Conservation (phyloP, 2,329 filamentous ascomycete species). For the Thelonectria discophora region DNA sequence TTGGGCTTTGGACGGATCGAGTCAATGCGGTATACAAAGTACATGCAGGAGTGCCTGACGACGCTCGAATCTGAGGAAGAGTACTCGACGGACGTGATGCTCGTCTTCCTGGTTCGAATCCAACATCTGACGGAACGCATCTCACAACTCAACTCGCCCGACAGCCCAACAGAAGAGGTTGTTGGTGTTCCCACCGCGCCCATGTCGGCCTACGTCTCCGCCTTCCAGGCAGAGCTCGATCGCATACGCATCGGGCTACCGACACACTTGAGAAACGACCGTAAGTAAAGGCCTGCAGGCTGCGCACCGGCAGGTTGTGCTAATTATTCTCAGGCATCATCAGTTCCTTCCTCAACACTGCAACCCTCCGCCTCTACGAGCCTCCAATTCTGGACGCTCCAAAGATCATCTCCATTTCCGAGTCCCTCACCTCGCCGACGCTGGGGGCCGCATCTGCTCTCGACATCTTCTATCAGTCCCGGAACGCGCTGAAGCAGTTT, state of each 20-base stretch:
- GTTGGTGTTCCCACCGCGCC: slow-evolving; percentile 52
- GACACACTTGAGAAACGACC: slow-evolving; percentile 47
- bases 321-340: slow-evolving; percentile 47
- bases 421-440: slow-evolving; percentile 52
- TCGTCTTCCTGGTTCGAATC: slow-evolving; percentile 58
- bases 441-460: slow-evolving; percentile 53
- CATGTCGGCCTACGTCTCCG: slow-evolving; percentile 54
- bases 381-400: slow-evolving; percentile 55
- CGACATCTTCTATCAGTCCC: slow-evolving; percentile 60
- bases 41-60: slow-evolving; percentile 60
- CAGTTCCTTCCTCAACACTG: slow-evolving; percentile 51
- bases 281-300: slow-evolving; percentile 39
- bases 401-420: slow-evolving; percentile 53
- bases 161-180: slow-evolving; percentile 47
- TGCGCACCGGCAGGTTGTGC: neutral
- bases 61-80: slow-evolving; percentile 56
- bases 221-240: slow-evolving; percentile 57
- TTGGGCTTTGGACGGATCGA: slow-evolving; percentile 56
- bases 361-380: slow-evolving; percentile 57
- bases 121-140: slow-evolving; percentile 63
- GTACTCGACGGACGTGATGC: slow-evolving; percentile 55
- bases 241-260: slow-evolving; percentile 51
- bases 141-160: slow-evolving; percentile 49
- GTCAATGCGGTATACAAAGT: slow-evolving; percentile 60
- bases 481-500: slow-evolving; percentile 57